Percentiles rank a stretch among this genome's conserved stretches.
Evolutionary conservation across 306 rosid genomes (phyloP).

Genomic region (Rosa chinensis): DNA sequence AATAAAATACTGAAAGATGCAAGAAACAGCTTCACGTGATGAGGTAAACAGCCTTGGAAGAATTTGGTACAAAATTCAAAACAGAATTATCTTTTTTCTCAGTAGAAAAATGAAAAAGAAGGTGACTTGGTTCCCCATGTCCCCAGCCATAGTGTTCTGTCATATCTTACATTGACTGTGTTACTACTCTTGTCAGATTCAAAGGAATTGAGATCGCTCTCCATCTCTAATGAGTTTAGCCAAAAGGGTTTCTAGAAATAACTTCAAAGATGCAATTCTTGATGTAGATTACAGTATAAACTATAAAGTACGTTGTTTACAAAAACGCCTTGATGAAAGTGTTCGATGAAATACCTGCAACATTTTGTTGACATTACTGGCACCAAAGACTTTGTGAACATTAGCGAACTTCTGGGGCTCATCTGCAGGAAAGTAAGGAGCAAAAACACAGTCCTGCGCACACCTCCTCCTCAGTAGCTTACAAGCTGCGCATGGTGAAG

Average conservation of each 20-base stretch:
- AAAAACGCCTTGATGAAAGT: background rate
- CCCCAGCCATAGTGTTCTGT: background rate
- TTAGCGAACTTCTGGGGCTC: conserved; percentile 80
- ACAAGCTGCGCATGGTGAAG: conserved; percentile 87
- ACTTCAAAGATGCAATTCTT: background rate
- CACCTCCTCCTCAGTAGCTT: conserved; percentile 74
- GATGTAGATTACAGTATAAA: background rate
- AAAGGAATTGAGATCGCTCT: conserved; percentile 1
- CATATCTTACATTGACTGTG: conserved; percentile 11
- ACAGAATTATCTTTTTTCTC: background rate
- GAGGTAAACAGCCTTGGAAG: background rate
- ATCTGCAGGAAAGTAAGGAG: conserved; percentile 80
- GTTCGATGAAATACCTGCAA: conserved; percentile 51
- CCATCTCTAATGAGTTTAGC: background rate
- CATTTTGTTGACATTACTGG: conserved; percentile 90
- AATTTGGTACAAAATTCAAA: conserved; percentile 5
- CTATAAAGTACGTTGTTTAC: background rate
- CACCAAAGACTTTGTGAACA: conserved; percentile 87
- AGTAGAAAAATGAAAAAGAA: conserved; percentile 1
- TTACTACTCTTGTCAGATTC: background rate
- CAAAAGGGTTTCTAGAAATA: background rate
- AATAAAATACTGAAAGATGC: background rate
- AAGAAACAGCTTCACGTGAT: conserved; percentile 57
- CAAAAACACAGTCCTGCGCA: conserved; percentile 71
- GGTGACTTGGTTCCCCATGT: background rate